Conservation (phyloP, 129 eudicot genomes). For the Arctium minus region DNA sequence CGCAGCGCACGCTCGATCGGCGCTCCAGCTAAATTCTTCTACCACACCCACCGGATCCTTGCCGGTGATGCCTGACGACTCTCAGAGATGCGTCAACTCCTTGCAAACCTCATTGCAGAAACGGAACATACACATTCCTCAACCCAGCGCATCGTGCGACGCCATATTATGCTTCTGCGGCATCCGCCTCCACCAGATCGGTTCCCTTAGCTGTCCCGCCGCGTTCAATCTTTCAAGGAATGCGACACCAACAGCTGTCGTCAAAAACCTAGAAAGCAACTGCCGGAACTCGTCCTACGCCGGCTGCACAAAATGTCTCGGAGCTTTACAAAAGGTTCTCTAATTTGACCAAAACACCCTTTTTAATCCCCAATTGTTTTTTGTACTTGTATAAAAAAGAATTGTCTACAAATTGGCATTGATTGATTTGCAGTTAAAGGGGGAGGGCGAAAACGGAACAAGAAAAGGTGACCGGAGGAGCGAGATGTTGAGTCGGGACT, state of each 20-base stretch:
- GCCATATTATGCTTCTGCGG: constrained; percentile 90
- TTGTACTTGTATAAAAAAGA: too few species aligned
- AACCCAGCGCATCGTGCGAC: constrained; percentile 82
- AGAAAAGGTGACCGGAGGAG: constrained; percentile 46
- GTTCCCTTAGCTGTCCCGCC: constrained; percentile 64
- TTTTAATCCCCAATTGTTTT: too few species aligned
- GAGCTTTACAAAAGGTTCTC: constrained; percentile 80
- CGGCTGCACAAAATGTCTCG: constrained; percentile 89
- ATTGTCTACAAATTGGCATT: not conserved
- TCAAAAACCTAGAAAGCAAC: constrained; percentile 57
- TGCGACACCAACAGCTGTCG: constrained; percentile 82
- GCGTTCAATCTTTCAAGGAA: constrained; percentile 63
- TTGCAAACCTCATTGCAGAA: constrained; percentile 59
- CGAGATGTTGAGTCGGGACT: constrained; percentile 72
- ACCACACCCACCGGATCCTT: constrained; percentile 40
- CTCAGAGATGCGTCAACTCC: constrained; percentile 86
- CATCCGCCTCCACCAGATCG: constrained; percentile 76
- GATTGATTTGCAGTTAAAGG: constrained; percentile 44
- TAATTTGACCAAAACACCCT: not conserved
- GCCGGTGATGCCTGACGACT: constrained; percentile 99
- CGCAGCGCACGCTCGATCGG: constrained; percentile 90
- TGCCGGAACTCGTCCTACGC: constrained; percentile 83
- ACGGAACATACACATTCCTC: constrained; percentile 63
- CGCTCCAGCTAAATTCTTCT: constrained; percentile 42
- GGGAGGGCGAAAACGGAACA: constrained; percentile 56